A percentile compares a stretch with the other conserved stretches of the same genome.
These are phyloP conservation scores for Rosa multiflora DNA, from an alignment of 306 rosid genomes.

Conservation along the genomic window DNA sequence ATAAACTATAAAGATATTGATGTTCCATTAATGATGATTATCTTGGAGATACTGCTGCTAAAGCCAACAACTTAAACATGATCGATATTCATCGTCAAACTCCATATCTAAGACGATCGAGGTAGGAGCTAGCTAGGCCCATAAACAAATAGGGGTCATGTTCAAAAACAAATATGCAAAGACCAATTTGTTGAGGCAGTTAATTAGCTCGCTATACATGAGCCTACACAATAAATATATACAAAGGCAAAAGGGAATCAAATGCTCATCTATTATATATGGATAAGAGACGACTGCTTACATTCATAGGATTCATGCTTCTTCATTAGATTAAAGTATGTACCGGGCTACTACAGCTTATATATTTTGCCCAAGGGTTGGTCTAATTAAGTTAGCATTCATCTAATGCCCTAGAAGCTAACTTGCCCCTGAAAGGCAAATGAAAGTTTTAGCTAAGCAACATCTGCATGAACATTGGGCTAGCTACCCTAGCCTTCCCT, in stretches of 20 bases:
- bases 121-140: no score
- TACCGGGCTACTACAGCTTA: neutral
- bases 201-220: no score
- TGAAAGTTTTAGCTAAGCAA: neutral
- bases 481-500: constrained; percentile 27
- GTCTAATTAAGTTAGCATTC: neutral
- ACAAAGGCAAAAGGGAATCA: neutral
- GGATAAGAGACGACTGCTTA: neutral
- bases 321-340: neutral
- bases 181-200: no score
- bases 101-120: no score
- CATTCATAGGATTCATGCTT: neutral
- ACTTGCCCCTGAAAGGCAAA: neutral
- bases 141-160: no score
- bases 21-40: no score
- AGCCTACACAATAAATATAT: neutral
- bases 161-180: no score
- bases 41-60: no score
- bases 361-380: neutral
- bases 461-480: neutral
- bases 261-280: neutral
- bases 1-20: no score
- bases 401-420: neutral
- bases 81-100: no score
- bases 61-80: no score